These are phyloP conservation scores for Colletotrichum lentis DNA, from an alignment of 2,329 filamentous ascomycete species.

Conservation along the genomic window DNA sequence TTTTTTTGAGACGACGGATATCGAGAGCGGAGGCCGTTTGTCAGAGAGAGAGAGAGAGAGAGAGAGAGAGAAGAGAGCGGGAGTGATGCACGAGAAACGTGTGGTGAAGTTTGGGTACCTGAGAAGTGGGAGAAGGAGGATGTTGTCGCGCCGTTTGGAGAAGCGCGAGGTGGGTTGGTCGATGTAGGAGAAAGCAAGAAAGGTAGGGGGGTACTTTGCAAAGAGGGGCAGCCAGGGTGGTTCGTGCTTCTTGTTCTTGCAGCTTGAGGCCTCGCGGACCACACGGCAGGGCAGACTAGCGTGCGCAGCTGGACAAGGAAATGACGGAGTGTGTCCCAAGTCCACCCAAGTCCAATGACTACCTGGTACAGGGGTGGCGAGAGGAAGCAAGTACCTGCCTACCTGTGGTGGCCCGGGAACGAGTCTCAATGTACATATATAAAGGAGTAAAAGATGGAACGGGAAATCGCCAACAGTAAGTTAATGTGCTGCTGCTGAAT, in stretches of 20 bases:
- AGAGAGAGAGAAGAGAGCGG: constrained; percentile 1
- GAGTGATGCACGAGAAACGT: constrained; percentile 13
- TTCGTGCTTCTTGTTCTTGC: constrained; percentile 19
- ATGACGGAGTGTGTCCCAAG: constrained; percentile 37
- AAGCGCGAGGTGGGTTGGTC: constrained; percentile 32
- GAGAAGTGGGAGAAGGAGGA: constrained; percentile 25
- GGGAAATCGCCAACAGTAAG: background rate
- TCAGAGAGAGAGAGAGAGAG: constrained; percentile 5
- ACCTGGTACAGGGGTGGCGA: constrained; percentile 5
- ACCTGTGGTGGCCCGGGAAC: too few species aligned
- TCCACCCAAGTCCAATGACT: constrained; percentile 9
- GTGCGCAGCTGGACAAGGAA: constrained; percentile 34
- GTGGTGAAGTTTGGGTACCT: constrained; percentile 31
- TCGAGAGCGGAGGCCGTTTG: constrained; percentile 20
- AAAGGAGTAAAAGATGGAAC: background rate
- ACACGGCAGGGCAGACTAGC: constrained; percentile 37
- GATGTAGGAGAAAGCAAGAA: constrained; percentile 6
- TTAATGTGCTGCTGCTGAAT: background rate
- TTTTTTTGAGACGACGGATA: background rate
- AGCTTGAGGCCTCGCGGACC: constrained; percentile 35
- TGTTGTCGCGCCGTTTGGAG: constrained; percentile 33
- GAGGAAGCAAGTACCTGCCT: background rate
- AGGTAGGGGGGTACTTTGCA: constrained; percentile 32
- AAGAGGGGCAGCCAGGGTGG: constrained; percentile 30
- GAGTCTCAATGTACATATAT: background rate